Evolutionary conservation across 2,329 filamentous ascomycete genomes (phyloP).

Genomic region (Alternaria gansuensis): DNA sequence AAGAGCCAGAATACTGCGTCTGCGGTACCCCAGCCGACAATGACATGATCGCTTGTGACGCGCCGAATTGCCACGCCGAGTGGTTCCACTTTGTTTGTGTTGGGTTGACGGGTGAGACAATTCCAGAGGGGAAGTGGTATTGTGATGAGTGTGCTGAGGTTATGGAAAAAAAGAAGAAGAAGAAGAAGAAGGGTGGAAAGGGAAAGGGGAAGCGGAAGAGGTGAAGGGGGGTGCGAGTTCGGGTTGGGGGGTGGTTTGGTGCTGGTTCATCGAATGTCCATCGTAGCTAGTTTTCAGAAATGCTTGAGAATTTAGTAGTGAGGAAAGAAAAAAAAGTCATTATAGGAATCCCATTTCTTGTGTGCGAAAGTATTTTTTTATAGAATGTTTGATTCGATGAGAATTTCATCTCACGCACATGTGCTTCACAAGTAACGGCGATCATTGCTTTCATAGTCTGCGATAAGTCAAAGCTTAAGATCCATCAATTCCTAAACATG

Average conservation of each 20-base stretch:
- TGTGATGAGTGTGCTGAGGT: constrained; percentile 8
- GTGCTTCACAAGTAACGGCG: too few species aligned
- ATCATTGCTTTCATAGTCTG: too few species aligned
- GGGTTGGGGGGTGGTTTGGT: background rate
- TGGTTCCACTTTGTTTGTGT: constrained; percentile 18
- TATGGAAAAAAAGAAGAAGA: background rate
- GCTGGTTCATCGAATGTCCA: background rate
- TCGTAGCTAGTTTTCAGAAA: background rate
- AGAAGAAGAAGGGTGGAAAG: background rate
- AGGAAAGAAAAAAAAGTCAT: background rate
- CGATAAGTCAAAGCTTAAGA: too few species aligned
- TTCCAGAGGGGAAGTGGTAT: constrained; percentile 10
- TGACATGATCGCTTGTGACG: constrained; percentile 16
- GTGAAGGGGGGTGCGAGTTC: background rate
- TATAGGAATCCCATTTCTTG: background rate
- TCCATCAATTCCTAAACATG: too few species aligned
- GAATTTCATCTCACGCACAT: too few species aligned
- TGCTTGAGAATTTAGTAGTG: background rate
- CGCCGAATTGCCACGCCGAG: background rate
- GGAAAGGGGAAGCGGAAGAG: background rate
- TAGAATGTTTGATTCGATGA: background rate
- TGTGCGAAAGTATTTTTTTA: background rate
- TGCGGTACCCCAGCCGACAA: background rate
- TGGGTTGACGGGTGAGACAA: constrained; percentile 4
- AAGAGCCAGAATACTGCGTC: constrained; percentile 5